Evolutionary conservation across 169 alveolate genomes (phyloP), one percentile per base, ranked within the genome.

Genomic region (Sarcocystis neurona): DNA sequence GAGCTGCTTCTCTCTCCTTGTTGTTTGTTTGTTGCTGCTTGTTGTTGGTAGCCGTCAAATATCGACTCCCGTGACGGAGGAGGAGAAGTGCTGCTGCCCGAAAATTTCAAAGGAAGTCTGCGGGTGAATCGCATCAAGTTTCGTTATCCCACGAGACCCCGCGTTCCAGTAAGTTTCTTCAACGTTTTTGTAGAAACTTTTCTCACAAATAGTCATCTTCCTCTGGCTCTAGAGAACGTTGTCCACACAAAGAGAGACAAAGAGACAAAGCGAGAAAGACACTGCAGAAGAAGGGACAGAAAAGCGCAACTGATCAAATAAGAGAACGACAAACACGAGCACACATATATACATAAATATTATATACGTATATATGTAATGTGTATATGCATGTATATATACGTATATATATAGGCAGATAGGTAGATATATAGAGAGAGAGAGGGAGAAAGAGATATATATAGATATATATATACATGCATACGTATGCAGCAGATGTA

Each of bases 11-110:
- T 50, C 60, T 50, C 60, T 50, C n/a, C n/a, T 18, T 50, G 60
- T 18, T 50, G 60, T 6, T 20, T 63, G 43, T 15, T 30, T 37
- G 43, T 84, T 68, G 89, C 58, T 74, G 23, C n/a, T n/a, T n/a
- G 27, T 20, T 63, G 43, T 15, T 30, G 41, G 43, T 84, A 84
- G 89, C 58, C 84, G 23, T 84, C 89, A 0, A 58, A 84, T 23
- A 84, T 84, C 39, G 89, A 84, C 32, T 56, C 74, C 30, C 89
- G 89, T 4, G 89, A 84, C 47, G 18, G 75, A 34, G 89, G 89
- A 39, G 89, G 89, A 27, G 68, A 84, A 32, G 58, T 84, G 39
- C 32, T 84, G 41, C n/a, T 2, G 41, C 80, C 72, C 48, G 79
- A 84, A 37, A 46, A 20, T 32, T 86, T 86, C 48, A 72, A 8